Evolutionary conservation across 2,329 filamentous ascomycete genomes (phyloP).

Genomic region (Phyllosticta citribraziliensis): DNA sequence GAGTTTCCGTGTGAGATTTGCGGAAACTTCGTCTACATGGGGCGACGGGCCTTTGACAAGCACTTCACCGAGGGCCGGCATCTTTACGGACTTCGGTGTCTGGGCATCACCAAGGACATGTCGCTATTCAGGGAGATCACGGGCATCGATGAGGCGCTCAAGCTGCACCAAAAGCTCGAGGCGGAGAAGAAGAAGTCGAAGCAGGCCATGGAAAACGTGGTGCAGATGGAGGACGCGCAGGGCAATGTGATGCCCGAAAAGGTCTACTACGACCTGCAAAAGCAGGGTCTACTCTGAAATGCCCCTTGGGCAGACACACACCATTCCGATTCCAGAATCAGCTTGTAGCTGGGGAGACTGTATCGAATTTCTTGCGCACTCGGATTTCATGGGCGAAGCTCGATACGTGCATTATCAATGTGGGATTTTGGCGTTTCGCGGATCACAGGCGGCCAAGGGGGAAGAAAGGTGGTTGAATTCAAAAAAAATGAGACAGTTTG

Average conservation of each 20-base stretch:
- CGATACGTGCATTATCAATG: background rate
- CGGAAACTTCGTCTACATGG: slow-evolving; percentile 98
- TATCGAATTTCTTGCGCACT: background rate
- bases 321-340: no score
- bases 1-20: slow-evolving; percentile 86
- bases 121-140: slow-evolving; percentile 90
- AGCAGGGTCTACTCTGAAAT: slow-evolving; percentile 68
- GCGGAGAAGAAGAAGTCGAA: slow-evolving; percentile 70
- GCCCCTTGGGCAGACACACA: background rate
- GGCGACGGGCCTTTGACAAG: slow-evolving; percentile 90
- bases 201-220: slow-evolving; percentile 68
- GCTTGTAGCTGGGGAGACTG: no score
- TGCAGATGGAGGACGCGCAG: slow-evolving; percentile 97
- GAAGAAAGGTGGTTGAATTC: background rate
- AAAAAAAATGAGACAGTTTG: background rate
- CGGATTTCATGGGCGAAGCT: background rate
- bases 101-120: slow-evolving; percentile 68
- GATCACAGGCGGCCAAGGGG: background rate
- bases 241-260: slow-evolving; percentile 99
- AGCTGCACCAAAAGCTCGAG: slow-evolving; percentile 89
- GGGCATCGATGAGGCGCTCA: slow-evolving; percentile 76
- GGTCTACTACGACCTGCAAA: slow-evolving; percentile 91
- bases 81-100: slow-evolving; percentile 84
- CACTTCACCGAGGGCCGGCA: slow-evolving; percentile 94
- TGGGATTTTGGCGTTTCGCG: background rate